Conservation (phyloP, 345 rosid species). For the Bruguiera sexangula region DNA sequence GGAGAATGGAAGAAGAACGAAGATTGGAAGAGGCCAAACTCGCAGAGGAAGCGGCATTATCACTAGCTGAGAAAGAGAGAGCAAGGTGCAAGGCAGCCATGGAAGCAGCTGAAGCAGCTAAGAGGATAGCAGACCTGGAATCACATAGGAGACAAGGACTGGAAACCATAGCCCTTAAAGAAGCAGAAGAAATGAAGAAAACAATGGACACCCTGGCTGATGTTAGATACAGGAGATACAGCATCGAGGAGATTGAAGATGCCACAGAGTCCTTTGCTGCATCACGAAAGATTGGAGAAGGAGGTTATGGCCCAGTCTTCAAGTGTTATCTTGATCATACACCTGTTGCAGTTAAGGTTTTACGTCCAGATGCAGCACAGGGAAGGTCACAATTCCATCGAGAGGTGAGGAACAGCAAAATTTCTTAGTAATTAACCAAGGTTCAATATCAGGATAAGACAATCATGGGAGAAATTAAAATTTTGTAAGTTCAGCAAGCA, state of each 20-base stretch:
- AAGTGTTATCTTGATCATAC: slow-evolving; percentile 83
- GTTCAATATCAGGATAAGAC: not conserved
- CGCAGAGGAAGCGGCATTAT: slow-evolving; percentile 63
- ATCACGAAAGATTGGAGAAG: slow-evolving; percentile 76
- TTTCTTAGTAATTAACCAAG: not conserved
- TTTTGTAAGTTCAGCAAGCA: no score
- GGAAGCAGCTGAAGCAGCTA: slow-evolving; percentile 68
- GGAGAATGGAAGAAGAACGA: slow-evolving; percentile 59
- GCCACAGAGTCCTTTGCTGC: slow-evolving; percentile 60
- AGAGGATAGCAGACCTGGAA: slow-evolving; percentile 55
- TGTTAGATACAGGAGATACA: slow-evolving; percentile 67
- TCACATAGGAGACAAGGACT: slow-evolving; percentile 46
- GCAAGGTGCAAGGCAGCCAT: slow-evolving; percentile 54
- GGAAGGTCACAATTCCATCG: slow-evolving; percentile 83
- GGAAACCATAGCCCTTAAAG: slow-evolving; percentile 53
- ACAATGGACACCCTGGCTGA: slow-evolving; percentile 29
- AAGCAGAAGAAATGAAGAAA: slow-evolving; percentile 42
- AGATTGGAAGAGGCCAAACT: slow-evolving; percentile 50
- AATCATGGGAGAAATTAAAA: no score
- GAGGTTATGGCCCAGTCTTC: slow-evolving; percentile 93
- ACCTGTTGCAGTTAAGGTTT: slow-evolving; percentile 75
- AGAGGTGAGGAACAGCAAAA: slow-evolving; percentile 50
- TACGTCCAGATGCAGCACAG: slow-evolving; percentile 93
- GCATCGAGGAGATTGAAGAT: slow-evolving; percentile 67
- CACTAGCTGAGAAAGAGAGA: slow-evolving; percentile 56